Evolutionary conservation across 1,284 basidiomycete species (phyloP).

Genomic region (Fomitopsis pinicola): DNA sequence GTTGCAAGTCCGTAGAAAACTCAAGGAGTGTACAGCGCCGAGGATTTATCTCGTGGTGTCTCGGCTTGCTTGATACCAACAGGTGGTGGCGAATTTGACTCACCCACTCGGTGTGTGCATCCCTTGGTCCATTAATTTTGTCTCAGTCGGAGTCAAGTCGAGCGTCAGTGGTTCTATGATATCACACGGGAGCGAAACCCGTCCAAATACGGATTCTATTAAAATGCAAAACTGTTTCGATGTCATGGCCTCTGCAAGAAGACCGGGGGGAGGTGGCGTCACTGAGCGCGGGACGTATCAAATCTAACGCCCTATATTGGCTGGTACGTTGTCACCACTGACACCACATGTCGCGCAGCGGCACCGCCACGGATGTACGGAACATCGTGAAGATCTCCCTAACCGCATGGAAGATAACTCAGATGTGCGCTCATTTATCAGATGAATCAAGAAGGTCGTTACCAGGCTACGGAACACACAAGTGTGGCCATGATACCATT

Average conservation of each 20-base stretch:
- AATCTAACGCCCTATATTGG: too few relatives aligned
- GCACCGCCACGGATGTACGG: too few relatives aligned
- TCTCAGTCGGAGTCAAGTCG: too few relatives aligned
- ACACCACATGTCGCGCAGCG: too few relatives aligned
- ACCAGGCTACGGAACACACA: neutral
- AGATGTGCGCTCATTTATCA: neutral
- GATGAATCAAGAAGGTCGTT: neutral
- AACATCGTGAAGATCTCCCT: neutral
- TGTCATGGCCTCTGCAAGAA: too few relatives aligned
- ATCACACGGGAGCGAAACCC: too few relatives aligned
- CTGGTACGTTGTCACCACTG: too few relatives aligned
- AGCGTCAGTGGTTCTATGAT: neutral
- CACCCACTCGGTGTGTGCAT: neutral
- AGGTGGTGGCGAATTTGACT: neutral
- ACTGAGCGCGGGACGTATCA: too few relatives aligned
- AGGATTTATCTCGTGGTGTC: neutral
- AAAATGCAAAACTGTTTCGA: too few relatives aligned
- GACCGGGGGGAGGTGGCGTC: too few relatives aligned
- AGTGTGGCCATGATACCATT: neutral
- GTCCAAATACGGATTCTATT: too few relatives aligned
- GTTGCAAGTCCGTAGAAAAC: neutral
- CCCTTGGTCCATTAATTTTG: neutral
- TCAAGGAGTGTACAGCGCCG: neutral
- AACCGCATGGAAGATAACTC: neutral
- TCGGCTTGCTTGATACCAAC: neutral